Conservation (phyloP, 176 grass and related monocot genomes). For the Thinopyrum elongatum region DNA sequence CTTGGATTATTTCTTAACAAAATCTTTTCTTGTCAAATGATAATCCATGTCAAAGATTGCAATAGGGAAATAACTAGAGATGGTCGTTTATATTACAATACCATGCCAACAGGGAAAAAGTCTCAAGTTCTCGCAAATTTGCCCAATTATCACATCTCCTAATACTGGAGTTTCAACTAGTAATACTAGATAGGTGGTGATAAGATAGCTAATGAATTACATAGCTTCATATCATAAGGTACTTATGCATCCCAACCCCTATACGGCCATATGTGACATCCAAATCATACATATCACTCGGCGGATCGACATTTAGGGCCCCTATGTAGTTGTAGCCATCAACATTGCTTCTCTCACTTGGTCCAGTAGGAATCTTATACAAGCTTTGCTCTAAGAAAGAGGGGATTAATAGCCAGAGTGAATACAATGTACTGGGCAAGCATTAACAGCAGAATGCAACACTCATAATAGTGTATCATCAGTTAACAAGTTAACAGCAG, state of each 20-base stretch:
- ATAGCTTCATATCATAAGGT: background rate
- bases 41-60: too few relatives aligned
- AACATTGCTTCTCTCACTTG: background rate
- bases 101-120: too few relatives aligned
- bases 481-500: background rate
- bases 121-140: too few relatives aligned
- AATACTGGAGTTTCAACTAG: background rate
- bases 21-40: too few relatives aligned
- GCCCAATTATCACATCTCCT: too few relatives aligned
- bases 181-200: background rate
- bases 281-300: background rate
- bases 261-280: background rate
- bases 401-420: background rate
- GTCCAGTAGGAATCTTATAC: background rate
- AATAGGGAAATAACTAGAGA: too few relatives aligned
- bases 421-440: background rate
- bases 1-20: too few relatives aligned
- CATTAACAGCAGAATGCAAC: background rate
- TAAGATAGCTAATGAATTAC: background rate
- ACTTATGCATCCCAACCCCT: background rate
- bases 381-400: background rate
- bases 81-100: too few relatives aligned
- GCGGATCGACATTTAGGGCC: background rate
- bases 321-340: background rate
- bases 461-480: background rate